Evolutionary conservation across 2,329 filamentous ascomycete genomes (phyloP).

Genomic region (Truncatella angustata): DNA sequence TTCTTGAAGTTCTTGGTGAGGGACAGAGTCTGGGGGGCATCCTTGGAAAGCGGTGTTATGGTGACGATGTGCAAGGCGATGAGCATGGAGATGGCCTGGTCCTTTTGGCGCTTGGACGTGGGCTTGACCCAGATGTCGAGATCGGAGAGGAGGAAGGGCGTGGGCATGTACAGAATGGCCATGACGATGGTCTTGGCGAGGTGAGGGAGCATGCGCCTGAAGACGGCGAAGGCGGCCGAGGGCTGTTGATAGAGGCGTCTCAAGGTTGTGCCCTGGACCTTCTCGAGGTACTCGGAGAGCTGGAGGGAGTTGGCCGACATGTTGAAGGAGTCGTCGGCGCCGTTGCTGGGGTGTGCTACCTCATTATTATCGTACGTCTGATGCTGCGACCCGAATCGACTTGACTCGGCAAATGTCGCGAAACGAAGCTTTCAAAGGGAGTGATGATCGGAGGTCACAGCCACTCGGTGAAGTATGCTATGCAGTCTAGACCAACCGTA

Average conservation of each 20-base stretch:
- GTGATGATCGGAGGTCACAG: too few species aligned
- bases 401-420: too few species aligned
- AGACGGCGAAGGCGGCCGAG: constrained; percentile 91
- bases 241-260: constrained; percentile 92
- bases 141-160: constrained; percentile 74
- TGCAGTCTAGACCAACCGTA: too few species aligned
- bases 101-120: constrained; percentile 64
- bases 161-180: constrained; percentile 87
- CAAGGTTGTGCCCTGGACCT: constrained; percentile 85
- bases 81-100: constrained; percentile 79
- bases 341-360: too few species aligned
- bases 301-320: constrained; percentile 46
- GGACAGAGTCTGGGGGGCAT: constrained; percentile 67
- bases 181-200: constrained; percentile 95
- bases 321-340: constrained; percentile 11
- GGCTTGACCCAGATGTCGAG: constrained; percentile 85
- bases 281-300: constrained; percentile 88
- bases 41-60: constrained; percentile 59
- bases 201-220: constrained; percentile 93
- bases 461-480: too few species aligned
- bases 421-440: too few species aligned
- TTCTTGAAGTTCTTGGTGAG: constrained; percentile 80
- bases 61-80: constrained; percentile 83
- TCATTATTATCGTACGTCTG: too few species aligned
- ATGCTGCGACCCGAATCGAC: too few species aligned